These are phyloP conservation scores for Asterophora lycoperdoides DNA, from an alignment of 768 basidiomycete species.

Conservation along the genomic window DNA sequence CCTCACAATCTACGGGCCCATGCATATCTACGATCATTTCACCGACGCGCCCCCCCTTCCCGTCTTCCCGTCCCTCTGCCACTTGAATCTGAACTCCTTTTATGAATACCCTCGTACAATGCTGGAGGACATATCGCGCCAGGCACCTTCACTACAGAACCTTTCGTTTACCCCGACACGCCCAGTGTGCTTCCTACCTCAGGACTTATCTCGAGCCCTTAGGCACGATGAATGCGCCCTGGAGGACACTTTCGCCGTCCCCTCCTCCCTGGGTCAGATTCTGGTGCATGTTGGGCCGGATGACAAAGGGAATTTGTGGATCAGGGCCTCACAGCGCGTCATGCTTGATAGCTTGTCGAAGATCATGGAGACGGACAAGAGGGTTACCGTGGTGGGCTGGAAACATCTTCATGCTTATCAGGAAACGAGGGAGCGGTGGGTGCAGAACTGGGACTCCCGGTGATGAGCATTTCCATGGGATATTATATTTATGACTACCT, in stretches of 20 bases:
- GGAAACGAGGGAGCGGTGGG: constrained; percentile 6
- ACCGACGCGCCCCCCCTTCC: constrained; percentile 1
- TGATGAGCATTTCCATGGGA: not conserved
- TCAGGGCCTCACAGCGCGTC: constrained; percentile 1
- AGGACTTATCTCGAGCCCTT: constrained; percentile 13
- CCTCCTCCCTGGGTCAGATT: constrained; percentile 11
- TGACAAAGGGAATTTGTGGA: constrained; percentile 10
- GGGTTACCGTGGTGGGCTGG: constrained; percentile 4
- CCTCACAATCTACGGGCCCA: constrained; percentile 25
- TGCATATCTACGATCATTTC: constrained; percentile 14
- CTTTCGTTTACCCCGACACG: constrained; percentile 18
- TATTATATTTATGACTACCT: too few species aligned
- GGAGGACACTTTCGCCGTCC: constrained; percentile 5
- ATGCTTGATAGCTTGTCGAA: constrained; percentile 5
- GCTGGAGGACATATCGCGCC: constrained; percentile 21
- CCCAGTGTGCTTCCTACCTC: constrained; percentile 15
- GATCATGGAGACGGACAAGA: constrained; percentile 1
- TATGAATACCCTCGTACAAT: constrained; percentile 19
- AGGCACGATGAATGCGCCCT: not conserved
- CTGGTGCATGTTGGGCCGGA: constrained; percentile 7
- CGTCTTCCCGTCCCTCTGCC: constrained; percentile 20
- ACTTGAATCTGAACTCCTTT: constrained; percentile 19
- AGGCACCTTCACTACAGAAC: constrained; percentile 18
- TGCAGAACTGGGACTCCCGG: not conserved
- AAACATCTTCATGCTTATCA: not conserved